phyloP scores from a whole-genome alignment of 1,284 basidiomycete species.

The Mycena citricolor region DNA sequence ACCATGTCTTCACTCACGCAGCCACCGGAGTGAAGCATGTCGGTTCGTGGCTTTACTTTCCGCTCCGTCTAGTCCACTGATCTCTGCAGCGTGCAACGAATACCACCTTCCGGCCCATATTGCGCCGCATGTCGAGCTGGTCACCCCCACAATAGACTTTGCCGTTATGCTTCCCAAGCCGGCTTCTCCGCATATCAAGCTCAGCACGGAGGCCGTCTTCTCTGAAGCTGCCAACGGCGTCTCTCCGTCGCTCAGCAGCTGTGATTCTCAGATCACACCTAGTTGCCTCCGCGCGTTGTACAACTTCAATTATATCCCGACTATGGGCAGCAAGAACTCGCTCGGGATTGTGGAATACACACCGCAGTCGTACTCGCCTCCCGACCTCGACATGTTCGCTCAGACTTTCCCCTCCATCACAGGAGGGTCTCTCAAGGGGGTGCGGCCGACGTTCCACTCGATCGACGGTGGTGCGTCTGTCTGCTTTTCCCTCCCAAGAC shows the following conservation, averaged over 20 bases:
- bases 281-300: conserved; percentile 44
- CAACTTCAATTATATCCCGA: conserved; percentile 33
- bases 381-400: conserved; percentile 48
- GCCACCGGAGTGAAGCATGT: conserved; percentile 36
- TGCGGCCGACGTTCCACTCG: conserved; percentile 39
- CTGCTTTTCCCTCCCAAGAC: conserved; percentile 16
- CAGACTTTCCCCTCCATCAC: conserved; percentile 36
- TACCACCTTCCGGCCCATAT: conserved; percentile 48
- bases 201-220: conserved; percentile 31
- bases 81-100: conserved; percentile 36
- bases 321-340: conserved; percentile 35
- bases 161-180: conserved; percentile 33
- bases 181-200: conserved; percentile 25
- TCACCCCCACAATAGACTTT: conserved; percentile 51
- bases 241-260: conserved; percentile 28
- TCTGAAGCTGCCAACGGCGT: conserved; percentile 30
- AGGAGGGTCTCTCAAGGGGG: conserved; percentile 34
- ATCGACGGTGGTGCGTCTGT: conserved; percentile 44
- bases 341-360: conserved; percentile 53
- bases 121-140: conserved; percentile 44
- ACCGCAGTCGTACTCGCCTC: conserved; percentile 44
- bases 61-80: not conserved
- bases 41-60: conserved; percentile 27
- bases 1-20: conserved; percentile 43
- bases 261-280: conserved; percentile 40